Evolutionary conservation across 2,329 filamentous ascomycete species (phyloP).

Genomic region (Geosmithia flava): DNA sequence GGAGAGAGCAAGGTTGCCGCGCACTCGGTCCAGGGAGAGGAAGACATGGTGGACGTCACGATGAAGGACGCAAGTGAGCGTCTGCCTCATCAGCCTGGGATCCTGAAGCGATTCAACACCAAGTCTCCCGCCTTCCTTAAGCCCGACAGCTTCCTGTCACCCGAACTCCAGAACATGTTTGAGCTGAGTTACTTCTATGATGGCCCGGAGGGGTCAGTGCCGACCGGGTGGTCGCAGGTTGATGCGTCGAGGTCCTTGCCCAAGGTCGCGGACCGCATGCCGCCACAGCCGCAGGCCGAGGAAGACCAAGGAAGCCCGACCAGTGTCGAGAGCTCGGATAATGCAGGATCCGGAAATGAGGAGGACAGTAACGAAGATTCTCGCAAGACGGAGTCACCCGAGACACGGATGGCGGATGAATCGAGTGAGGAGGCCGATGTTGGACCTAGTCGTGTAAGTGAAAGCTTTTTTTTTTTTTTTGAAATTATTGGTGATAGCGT

Average conservation of each 20-base stretch:
- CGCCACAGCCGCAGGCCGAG: constrained; percentile 20
- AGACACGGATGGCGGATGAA: constrained; percentile 47
- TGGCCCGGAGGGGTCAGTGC: constrained; percentile 41
- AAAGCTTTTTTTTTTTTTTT: neutral
- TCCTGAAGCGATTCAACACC: constrained; percentile 34
- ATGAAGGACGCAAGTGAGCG: constrained; percentile 53
- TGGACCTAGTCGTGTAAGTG: neutral
- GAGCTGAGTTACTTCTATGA: constrained; percentile 56
- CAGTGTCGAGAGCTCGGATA: constrained; percentile 25
- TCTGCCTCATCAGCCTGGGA: constrained; percentile 10
- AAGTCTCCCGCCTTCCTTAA: constrained; percentile 40
- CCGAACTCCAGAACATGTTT: constrained; percentile 60
- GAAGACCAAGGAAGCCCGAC: constrained; percentile 32
- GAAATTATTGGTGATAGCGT: constrained; percentile 1
- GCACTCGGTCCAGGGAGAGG: constrained; percentile 74
- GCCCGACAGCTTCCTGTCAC: constrained; percentile 44
- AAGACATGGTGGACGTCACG: constrained; percentile 80
- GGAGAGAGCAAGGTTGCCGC: constrained; percentile 61
- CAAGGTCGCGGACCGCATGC: constrained; percentile 32
- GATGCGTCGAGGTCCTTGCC: constrained; percentile 44
- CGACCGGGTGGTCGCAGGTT: constrained; percentile 56
- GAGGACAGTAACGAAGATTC: constrained; percentile 41
- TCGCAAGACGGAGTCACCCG: constrained; percentile 12
- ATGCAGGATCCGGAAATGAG: constrained; percentile 34
- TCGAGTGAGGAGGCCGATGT: constrained; percentile 40